Evolutionary conservation across 106 monocot genomes (phyloP), one percentile per base, ranked within the genome.

Genomic region (Dendrobium chrysotoxum): DNA sequence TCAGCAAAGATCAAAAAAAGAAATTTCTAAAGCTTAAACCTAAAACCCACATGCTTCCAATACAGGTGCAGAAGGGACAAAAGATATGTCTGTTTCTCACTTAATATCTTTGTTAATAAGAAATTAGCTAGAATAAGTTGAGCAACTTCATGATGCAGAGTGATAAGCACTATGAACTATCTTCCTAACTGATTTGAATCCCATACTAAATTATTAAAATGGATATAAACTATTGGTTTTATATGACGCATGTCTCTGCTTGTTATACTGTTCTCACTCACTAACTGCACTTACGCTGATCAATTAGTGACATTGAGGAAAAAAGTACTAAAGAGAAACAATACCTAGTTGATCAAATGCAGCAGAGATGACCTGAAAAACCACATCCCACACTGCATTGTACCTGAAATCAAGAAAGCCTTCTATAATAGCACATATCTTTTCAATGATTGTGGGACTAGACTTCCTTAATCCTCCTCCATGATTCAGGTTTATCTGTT

Each of bases 261-360:
- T 40, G 74, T 13, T 13, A 20, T 30, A 70, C 0, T 9, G 23
- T 25, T 11, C 35, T 41, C 31, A n/a, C 35, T n/a, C 31, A 28
- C 39, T 17, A 72, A 28, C 13, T 72, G 38, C 17, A 40, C 13
- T 72, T 55, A 58, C 18, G 10, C 6, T 28, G 42, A 79, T 39
- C 39, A 81, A 75, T 12, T 41, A 9, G 21, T 74, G 66, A 28
- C 67, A 76, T 50, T 28, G 15, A 77, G 28, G 67, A 23, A 16
- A 16, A 82, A 82, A 35, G 11, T 0, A 35, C 31, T 47, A 80
- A 71, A 21, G 0, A 72, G 31, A 73, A 79, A 25, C 31, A 47
- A 71, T 84, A 92, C 98, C 98, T 87, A 95, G 44, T 82, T 85
- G 86, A 82, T 87, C 82, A 82, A 98, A 98, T 80, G 88, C 88